Base-by-base conservation (phyloP, 495 filamentous ascomycete species). In the Evernia prunastri region DNA sequence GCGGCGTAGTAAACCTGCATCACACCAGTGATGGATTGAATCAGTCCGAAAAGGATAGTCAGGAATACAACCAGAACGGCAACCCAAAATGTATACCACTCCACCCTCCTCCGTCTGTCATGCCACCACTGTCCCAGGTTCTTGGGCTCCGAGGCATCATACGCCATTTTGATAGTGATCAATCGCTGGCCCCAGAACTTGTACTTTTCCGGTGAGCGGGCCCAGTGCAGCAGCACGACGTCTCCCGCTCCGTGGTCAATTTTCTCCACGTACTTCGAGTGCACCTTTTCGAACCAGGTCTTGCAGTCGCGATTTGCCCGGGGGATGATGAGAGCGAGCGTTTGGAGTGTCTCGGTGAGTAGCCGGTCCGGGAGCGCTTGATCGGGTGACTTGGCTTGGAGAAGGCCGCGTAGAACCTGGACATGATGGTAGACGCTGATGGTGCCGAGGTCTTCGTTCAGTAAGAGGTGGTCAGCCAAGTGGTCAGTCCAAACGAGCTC, bases 71-170 rank as follows among this genome's bases (percentile, higher is more conserved):
- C 76, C 11, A 76, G 43, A 18, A 78, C 71, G 1, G 80, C 81
- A 29, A 81, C 72, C 81, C 80, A 84, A 47, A 83, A 79, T 9
- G 79, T 78, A 63, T 81, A 83, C 78, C 79, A 82, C 67, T 83
- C 76, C 0, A 77, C 72, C 10, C 72, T 71, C 42, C 81, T 80
- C 11, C 82, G 67, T 58, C 79, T 61, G 64, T 85, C 80, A 45
- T 73, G 64, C 80, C 80, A 83, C 79, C 78, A 82, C 65, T 84
- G 77, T 7, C 62, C 68, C 1, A 82, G 53, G 7, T 67, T 78
- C 18, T 64, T 67, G 20, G 82, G 82, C 36, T 70, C 66, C 0
- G 79, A 69, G 31, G 82, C 72, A 63, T 86, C 82, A 57, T 78
- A 83, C 0, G 70, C 71, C 63, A 81, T 67, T 64, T 83, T 80